Percentiles rank a stretch among this genome's conserved stretches.
Conservation (phyloP, 331 rosid species). For the Dryas integrifolia region DNA sequence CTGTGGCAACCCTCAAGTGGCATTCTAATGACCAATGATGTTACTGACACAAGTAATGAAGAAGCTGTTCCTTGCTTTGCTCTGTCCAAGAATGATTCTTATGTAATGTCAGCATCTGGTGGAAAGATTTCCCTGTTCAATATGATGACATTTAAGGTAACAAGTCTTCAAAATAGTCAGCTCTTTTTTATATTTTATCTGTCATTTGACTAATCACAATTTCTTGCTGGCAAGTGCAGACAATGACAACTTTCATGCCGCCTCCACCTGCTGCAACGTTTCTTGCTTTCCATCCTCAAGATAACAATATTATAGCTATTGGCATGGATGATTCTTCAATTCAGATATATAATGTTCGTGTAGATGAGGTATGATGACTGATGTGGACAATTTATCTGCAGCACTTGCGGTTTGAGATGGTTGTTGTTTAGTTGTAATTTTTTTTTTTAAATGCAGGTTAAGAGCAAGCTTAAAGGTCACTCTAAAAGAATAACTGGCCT, state of each 20-base stretch:
- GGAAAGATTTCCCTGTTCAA: constrained; percentile 86
- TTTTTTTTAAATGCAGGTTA: constrained; percentile 59
- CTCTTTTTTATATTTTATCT: neutral
- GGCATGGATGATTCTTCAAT: constrained; percentile 93
- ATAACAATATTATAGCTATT: constrained; percentile 85
- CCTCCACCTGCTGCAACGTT: constrained; percentile 92
- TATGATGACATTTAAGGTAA: constrained; percentile 97
- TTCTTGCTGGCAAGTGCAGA: constrained; percentile 51
- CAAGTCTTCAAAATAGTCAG: neutral
- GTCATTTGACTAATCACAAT: constrained; percentile 22
- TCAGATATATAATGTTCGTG: constrained; percentile 86
- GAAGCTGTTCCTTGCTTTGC: constrained; percentile 90
- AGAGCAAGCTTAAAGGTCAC: constrained; percentile 97
- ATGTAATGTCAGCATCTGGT: constrained; percentile 93
- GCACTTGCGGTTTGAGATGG: constrained; percentile 15
- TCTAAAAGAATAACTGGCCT: constrained; percentile 95
- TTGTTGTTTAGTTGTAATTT: constrained; percentile 31
- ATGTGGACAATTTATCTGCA: constrained; percentile 6
- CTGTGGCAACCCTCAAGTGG: constrained; percentile 93
- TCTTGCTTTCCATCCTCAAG: constrained; percentile 94
- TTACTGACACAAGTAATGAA: constrained; percentile 65
- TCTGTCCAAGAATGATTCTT: constrained; percentile 83
- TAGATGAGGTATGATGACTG: constrained; percentile 66
- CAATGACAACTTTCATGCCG: constrained; percentile 96
- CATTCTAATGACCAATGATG: constrained; percentile 79